These are phyloP conservation scores for Scytalidium lignicola DNA, from an alignment of 2,329 filamentous ascomycete species.

Conservation along the genomic window DNA sequence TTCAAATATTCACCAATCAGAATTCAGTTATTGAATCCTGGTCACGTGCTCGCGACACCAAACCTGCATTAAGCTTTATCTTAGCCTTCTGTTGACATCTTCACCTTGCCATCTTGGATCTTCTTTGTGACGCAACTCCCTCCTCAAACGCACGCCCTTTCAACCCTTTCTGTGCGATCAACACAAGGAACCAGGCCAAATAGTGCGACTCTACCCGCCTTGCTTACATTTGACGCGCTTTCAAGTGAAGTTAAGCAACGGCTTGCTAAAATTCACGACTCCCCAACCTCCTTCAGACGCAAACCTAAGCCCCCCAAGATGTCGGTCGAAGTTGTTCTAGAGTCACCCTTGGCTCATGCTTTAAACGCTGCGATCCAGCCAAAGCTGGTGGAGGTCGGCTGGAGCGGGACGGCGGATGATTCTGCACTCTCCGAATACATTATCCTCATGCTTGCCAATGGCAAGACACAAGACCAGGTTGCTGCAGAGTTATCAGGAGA, in stretches of 20 bases:
- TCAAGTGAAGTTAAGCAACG: not conserved
- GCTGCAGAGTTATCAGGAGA: constrained; percentile 83
- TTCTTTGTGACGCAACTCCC: not conserved
- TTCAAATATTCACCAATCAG: not conserved
- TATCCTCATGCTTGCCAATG: constrained; percentile 93
- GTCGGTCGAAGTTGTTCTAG: constrained; percentile 70
- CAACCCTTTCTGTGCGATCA: not conserved
- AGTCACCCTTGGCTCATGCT: constrained; percentile 79
- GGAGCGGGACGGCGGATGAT: constrained; percentile 74
- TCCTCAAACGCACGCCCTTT: not conserved
- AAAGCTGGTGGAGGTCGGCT: constrained; percentile 89
- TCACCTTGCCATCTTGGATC: not conserved
- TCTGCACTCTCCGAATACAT: constrained; percentile 92
- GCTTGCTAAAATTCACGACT: not conserved
- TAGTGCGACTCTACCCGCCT: not conserved
- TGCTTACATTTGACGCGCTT: not conserved
- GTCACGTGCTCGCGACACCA: not conserved
- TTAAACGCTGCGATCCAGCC: constrained; percentile 79
- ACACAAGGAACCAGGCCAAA: not conserved
- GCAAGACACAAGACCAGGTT: constrained; percentile 87
- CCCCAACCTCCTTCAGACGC: constrained; percentile 1
- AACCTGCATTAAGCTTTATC: not conserved
- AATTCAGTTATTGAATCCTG: not conserved
- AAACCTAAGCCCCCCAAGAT: constrained; percentile 44
- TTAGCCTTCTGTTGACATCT: not conserved